A percentile compares a stretch with the other conserved stretches of the same genome.
phyloP scores from a whole-genome alignment of 306 rosid species.

The Arachis hypogaea region DNA sequence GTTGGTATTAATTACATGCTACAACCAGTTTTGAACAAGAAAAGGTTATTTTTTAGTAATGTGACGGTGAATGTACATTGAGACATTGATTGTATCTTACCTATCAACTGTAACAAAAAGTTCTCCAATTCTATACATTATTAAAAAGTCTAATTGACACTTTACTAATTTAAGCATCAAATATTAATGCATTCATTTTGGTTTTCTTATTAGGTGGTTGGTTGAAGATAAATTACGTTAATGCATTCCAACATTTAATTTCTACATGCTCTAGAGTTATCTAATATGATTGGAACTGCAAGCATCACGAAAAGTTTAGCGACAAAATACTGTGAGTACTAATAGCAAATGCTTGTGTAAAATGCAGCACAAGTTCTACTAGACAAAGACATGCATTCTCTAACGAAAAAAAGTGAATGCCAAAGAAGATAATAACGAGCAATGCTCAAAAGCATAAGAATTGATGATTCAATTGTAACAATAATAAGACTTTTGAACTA shows the following conservation, averaged over 20 bases:
- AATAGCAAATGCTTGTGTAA: neutral
- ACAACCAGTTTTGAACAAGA: neutral
- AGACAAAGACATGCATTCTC: neutral
- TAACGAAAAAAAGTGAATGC: neutral
- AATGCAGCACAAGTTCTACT: neutral
- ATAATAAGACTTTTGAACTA: neutral
- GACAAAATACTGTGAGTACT: neutral
- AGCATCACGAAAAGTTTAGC: neutral
- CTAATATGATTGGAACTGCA: neutral
- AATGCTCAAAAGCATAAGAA: neutral
- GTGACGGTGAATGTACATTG: neutral
- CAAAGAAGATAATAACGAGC: neutral
- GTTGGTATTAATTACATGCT: neutral
- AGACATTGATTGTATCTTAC: neutral
- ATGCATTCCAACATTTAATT: neutral
- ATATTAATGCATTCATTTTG: neutral
- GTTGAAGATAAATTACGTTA: neutral
- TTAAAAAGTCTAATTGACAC: neutral
- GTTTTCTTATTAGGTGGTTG: too few species aligned
- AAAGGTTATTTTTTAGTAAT: neutral
- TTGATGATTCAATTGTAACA: neutral
- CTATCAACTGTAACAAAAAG: neutral
- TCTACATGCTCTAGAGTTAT: neutral
- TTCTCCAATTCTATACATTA: neutral
- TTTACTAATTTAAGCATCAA: neutral